Conservation (phyloP, 768 basidiomycete genomes). For the Pseudohyphozyma bogoriensis region DNA sequence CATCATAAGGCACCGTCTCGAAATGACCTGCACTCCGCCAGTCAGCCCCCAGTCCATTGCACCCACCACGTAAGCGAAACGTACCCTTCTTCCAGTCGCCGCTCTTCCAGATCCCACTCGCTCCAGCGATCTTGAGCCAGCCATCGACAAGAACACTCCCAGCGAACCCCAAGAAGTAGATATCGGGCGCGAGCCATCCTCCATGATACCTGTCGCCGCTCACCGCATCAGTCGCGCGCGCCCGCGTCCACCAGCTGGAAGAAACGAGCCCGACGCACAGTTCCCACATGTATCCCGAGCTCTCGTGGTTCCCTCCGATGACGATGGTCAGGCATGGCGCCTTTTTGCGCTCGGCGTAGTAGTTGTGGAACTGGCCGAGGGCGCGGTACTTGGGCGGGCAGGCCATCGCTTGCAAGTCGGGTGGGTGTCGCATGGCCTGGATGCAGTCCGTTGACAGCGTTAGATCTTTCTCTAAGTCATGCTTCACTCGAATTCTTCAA, state of each 20-base stretch:
- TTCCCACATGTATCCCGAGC: slow-evolving; percentile 94
- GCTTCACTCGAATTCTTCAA: too few species aligned
- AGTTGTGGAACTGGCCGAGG: slow-evolving; percentile 71
- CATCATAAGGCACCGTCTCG: slow-evolving; percentile 73
- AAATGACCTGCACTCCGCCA: slow-evolving; percentile 59
- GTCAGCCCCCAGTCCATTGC: neutral
- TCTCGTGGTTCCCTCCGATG: slow-evolving; percentile 97
- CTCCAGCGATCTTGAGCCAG: slow-evolving; percentile 66
- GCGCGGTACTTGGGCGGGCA: slow-evolving; percentile 79
- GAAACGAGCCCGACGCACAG: slow-evolving; percentile 49
- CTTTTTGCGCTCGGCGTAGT: slow-evolving; percentile 70
- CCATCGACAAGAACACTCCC: slow-evolving; percentile 83
- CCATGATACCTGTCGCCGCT: slow-evolving; percentile 66
- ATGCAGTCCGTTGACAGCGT: too few species aligned
- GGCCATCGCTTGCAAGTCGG: slow-evolving; percentile 81
- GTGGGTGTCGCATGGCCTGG: slow-evolving; percentile 73
- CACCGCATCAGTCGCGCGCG: neutral
- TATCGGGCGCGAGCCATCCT: slow-evolving; percentile 92
- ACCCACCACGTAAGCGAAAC: too few species aligned
- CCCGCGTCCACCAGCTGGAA: too few species aligned
- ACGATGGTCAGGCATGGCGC: slow-evolving; percentile 84
- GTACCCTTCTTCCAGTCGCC: slow-evolving; percentile 59
- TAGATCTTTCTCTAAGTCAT: too few species aligned
- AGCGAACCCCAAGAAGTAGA: slow-evolving; percentile 88
- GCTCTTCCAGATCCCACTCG: slow-evolving; percentile 80